Evolutionary conservation across 495 filamentous ascomycete genomes (phyloP).

Genomic region (Penicillium nucicola): DNA sequence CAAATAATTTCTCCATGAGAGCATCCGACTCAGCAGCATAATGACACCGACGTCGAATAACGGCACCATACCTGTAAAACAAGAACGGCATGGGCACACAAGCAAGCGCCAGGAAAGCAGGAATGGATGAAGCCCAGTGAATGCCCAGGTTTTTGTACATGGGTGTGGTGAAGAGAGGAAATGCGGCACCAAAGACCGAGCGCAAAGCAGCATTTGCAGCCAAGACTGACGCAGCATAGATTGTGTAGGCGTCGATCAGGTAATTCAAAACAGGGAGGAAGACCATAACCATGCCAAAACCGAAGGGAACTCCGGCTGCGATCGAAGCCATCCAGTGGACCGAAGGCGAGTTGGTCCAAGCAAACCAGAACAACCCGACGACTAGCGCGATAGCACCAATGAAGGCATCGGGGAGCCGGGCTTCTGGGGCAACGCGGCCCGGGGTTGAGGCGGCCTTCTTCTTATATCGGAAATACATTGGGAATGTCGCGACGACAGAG

Average conservation of each 20-base stretch:
- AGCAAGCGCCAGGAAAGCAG: constrained; percentile 55
- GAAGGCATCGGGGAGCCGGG: not conserved
- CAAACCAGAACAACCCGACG: constrained; percentile 48
- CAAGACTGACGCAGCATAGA: constrained; percentile 64
- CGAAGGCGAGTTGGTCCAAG: constrained; percentile 52
- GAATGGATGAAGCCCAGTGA: constrained; percentile 65
- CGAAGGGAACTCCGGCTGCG: constrained; percentile 54
- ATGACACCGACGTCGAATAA: too few relatives aligned
- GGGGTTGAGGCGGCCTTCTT: not conserved
- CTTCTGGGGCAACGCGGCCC: not conserved
- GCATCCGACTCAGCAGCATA: too few relatives aligned
- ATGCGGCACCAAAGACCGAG: constrained; percentile 58
- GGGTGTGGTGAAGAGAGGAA: constrained; percentile 64
- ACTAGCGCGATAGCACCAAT: constrained; percentile 10
- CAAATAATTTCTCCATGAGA: too few relatives aligned
- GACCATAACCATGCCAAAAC: constrained; percentile 58
- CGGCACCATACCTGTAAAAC: constrained; percentile 26
- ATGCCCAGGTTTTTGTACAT: constrained; percentile 64
- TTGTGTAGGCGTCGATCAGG: constrained; percentile 62
- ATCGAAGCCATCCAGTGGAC: constrained; percentile 60
- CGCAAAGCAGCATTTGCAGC: constrained; percentile 62
- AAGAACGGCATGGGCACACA: constrained; percentile 57
- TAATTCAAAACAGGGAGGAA: constrained; percentile 63
- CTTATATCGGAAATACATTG: too few relatives aligned
- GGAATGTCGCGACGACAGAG: constrained; percentile 26